These are phyloP conservation scores for Scheffersomyces titani DNA, from an alignment of 1,139 yeast species.

Conservation along the genomic window DNA sequence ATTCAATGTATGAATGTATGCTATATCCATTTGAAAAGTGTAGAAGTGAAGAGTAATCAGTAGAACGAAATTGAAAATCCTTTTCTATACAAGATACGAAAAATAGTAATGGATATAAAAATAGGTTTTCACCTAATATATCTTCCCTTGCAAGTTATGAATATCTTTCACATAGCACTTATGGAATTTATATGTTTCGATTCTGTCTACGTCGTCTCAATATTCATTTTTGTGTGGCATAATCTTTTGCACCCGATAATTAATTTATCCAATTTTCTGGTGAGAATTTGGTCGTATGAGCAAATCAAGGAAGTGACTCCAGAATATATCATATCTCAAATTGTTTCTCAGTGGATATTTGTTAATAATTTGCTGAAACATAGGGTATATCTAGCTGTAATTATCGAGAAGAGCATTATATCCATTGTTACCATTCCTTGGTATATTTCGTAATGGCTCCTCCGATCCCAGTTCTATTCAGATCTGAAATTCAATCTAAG, in stretches of 20 bases:
- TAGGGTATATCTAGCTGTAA: background rate
- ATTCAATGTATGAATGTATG: background rate
- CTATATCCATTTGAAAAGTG: background rate
- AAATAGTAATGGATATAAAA: too few relatives aligned
- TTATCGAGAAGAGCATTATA: too few relatives aligned
- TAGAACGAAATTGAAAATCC: too few relatives aligned
- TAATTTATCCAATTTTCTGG: background rate
- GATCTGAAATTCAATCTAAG: slow-evolving; percentile 27
- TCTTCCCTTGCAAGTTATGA: background rate
- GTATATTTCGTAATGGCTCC: slow-evolving; percentile 38
- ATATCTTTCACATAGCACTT: too few relatives aligned
- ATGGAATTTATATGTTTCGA: background rate
- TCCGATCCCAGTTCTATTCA: slow-evolving; percentile 44
- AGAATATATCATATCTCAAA: background rate
- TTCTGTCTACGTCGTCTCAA: background rate
- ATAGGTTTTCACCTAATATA: too few relatives aligned
- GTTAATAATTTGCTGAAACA: background rate
- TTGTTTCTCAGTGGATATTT: background rate
- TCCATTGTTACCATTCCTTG: background rate
- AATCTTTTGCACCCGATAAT: background rate
- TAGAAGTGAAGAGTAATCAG: too few relatives aligned
- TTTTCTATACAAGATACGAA: too few relatives aligned
- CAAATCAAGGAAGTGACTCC: background rate
- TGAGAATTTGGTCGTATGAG: background rate
- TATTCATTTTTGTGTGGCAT: background rate